Evolutionary conservation across 345 rosid species (phyloP), one percentile per base, ranked within the genome.

Genomic region (Dovyalis caffra): DNA sequence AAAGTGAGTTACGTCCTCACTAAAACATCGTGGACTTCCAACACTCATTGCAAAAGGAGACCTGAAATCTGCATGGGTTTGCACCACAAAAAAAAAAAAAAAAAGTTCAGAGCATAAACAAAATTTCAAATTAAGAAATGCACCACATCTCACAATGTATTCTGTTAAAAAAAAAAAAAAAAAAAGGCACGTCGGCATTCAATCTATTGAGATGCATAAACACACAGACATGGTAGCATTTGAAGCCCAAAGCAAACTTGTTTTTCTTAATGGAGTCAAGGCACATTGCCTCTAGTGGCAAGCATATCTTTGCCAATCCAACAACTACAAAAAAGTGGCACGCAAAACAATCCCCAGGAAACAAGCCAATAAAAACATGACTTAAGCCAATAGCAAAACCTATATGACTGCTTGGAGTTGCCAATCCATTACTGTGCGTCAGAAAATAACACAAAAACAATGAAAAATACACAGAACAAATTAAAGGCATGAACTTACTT

Each of bases 1-100:
- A 88, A 86, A 74, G 84, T 87, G 91, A 71, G 87, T 66, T 25
- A 85, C 83, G 83, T 87, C 97, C 76, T 85, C 89, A 49, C 92
- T 88, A 69, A 86, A 91, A 70, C 56, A 80, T 8, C 96, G 88
- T 63, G 74, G 76, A 31, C 80, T 81, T 60, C 92, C 93, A 28
- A 86, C 57, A 26, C 84, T 79, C 80, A 83, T 74, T 2, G 76
- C 81, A 20, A 88, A 83, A 69, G 83, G 76, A 56, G 86, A 86
- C 67, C 69, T 53, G 68, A 25, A 79, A 70, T 80, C 98, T 94
- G 79, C 21, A 16, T 21, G 56, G 18, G 71, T 70, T 73, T 74
- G 26, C 71, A 61, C 51, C 51, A n/a, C 3, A 63, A 60, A 33
- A 31, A 1, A 64, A 40, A 67, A 63, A 60, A 33, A 31, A 1